These are phyloP conservation scores for Heracleum sosnowskyi DNA, from an alignment of 129 eudicot species.

Conservation along the genomic window DNA sequence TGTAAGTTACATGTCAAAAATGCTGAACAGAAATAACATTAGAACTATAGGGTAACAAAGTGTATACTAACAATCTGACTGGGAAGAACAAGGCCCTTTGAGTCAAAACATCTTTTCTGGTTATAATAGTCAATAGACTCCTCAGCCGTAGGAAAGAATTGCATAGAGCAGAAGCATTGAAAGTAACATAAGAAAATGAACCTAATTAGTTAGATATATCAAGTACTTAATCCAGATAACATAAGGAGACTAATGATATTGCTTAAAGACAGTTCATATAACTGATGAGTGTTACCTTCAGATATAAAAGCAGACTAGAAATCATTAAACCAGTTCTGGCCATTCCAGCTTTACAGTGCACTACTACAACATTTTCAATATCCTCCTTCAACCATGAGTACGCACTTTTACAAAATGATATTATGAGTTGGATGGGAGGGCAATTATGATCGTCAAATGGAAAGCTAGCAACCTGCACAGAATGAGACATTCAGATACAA, in stretches of 20 bases:
- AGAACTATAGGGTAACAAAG: too few species aligned
- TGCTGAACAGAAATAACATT: too few species aligned
- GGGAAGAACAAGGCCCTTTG: constrained; percentile 88
- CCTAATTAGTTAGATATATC: too few species aligned
- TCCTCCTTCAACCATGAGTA: too few species aligned
- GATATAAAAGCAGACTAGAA: constrained; percentile 85
- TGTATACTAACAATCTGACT: constrained; percentile 95
- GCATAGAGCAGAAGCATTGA: constrained; percentile 13
- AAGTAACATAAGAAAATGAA: background rate
- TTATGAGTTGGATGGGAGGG: too few species aligned
- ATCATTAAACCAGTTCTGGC: constrained; percentile 97
- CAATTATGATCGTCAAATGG: too few species aligned
- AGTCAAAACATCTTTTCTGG: constrained; percentile 86
- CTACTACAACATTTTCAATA: constrained; percentile 93
- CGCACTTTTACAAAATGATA: too few species aligned
- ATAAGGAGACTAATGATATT: background rate
- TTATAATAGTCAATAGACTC: constrained; percentile 87
- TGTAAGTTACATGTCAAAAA: too few species aligned
- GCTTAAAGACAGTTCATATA: background rate
- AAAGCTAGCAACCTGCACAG: too few species aligned
- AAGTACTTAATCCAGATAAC: constrained; percentile 3
- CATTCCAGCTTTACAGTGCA: constrained; percentile 98
- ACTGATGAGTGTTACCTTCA: too few species aligned
- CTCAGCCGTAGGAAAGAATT: constrained; percentile 96
- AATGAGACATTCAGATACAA: too few species aligned